These are phyloP conservation scores for Nakazawaea ishiwadae DNA, from an alignment of 805 yeast species.

Conservation along the genomic window DNA sequence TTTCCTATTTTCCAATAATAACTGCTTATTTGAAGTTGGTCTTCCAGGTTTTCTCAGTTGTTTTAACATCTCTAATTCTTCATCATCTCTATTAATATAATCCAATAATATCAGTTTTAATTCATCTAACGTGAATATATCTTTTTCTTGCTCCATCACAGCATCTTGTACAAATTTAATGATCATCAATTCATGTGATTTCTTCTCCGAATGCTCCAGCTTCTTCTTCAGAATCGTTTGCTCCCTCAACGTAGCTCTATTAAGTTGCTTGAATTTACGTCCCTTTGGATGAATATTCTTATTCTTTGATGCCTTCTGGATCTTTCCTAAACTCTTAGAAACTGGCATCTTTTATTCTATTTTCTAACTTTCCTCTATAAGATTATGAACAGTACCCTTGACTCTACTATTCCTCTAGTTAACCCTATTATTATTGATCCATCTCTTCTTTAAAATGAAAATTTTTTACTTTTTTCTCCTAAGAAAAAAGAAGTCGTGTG, in stretches of 20 bases:
- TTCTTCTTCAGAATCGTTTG: slow-evolving; percentile 60
- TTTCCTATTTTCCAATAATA: slow-evolving; percentile 53
- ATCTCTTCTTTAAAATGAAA: too few relatives aligned
- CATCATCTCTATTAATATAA: slow-evolving; percentile 66
- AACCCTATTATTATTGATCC: too few relatives aligned
- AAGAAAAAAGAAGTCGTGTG: too few relatives aligned
- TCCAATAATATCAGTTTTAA: slow-evolving; percentile 56
- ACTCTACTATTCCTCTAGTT: too few relatives aligned
- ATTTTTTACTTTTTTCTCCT: too few relatives aligned
- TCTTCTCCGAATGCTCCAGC: slow-evolving; percentile 50
- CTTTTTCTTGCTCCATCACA: slow-evolving; percentile 33
- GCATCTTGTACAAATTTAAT: slow-evolving; percentile 56
- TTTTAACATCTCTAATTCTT: slow-evolving; percentile 62
- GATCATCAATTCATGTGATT: slow-evolving; percentile 55
- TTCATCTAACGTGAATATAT: slow-evolving; percentile 49
- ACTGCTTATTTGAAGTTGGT: slow-evolving; percentile 73
- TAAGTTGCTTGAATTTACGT: slow-evolving; percentile 77
- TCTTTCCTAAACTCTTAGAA: slow-evolving; percentile 62
- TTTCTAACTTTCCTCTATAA: too few relatives aligned
- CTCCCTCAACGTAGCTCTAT: slow-evolving; percentile 84
- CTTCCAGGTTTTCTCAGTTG: slow-evolving; percentile 78
- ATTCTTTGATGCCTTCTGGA: slow-evolving; percentile 53
- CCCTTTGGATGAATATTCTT: slow-evolving; percentile 80
- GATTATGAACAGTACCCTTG: too few relatives aligned
- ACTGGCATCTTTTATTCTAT: slow-evolving; percentile 46